Evolutionary conservation across 2,329 filamentous ascomycete species (phyloP).

Genomic region (Arthrocladium fulminans): DNA sequence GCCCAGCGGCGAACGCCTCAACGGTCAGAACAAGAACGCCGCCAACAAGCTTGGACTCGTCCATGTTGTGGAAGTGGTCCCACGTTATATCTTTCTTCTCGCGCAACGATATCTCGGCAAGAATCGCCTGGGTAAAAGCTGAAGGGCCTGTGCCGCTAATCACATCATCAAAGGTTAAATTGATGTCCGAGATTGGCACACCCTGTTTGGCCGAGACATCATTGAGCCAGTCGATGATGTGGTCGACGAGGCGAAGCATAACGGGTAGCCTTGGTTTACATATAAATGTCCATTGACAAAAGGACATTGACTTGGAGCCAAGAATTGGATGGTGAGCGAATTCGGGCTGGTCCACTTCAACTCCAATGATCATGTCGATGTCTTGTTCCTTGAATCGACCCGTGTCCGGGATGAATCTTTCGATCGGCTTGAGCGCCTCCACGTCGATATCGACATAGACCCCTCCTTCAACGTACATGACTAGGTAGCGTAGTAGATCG

Average conservation of each 20-base stretch:
- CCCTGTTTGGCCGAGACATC: conserved; percentile 51
- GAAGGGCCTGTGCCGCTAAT: conserved; percentile 65
- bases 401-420: conserved; percentile 54
- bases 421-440: conserved; percentile 44
- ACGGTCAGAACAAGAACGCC: conserved; percentile 60
- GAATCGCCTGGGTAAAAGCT: conserved; percentile 57
- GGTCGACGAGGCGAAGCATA: conserved; percentile 59
- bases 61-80: conserved; percentile 57
- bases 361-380: conserved; percentile 61
- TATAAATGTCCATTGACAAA: conserved; percentile 70
- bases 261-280: conserved; percentile 59
- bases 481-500: conserved; percentile 56
- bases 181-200: conserved; percentile 51
- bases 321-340: conserved; percentile 58
- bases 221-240: conserved; percentile 59
- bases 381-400: conserved; percentile 53
- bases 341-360: conserved; percentile 62
- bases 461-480: conserved; percentile 60
- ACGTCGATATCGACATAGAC: conserved; percentile 54
- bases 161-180: conserved; percentile 62
- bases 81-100: conserved; percentile 46
- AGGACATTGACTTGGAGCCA: conserved; percentile 59
- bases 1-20: conserved; percentile 63
- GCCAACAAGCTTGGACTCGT: conserved; percentile 56
- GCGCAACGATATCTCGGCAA: conserved; percentile 54